phyloP scores from a whole-genome alignment of 2,329 filamentous ascomycete genomes.

The Penicillium sp. region DNA sequence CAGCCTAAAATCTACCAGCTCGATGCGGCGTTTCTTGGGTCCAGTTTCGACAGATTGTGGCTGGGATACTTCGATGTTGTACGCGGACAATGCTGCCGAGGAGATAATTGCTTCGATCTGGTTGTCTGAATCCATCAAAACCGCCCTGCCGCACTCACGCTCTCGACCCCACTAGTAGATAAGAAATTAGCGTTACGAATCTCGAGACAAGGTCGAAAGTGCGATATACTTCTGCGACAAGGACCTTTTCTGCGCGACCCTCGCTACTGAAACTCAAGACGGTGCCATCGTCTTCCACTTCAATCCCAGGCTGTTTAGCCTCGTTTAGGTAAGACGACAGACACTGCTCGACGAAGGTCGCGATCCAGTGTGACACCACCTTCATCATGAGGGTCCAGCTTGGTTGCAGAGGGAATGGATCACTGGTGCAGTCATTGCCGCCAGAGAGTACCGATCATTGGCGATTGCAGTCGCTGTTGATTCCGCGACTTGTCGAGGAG shows the following conservation, averaged over 20 bases:
- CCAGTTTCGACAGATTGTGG: slow-evolving; percentile 17
- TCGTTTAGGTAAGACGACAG: slow-evolving; percentile 21
- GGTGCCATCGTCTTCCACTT: slow-evolving; percentile 35
- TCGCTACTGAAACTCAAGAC: slow-evolving; percentile 31
- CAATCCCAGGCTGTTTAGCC: slow-evolving; percentile 7
- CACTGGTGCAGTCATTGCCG: neutral
- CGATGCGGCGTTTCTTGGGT: slow-evolving; percentile 29
- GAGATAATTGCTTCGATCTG: slow-evolving; percentile 36
- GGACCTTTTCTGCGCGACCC: slow-evolving; percentile 15
- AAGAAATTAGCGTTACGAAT: neutral
- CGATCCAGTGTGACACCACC: slow-evolving; percentile 26
- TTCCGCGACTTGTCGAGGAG: slow-evolving; percentile 7
- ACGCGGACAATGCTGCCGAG: slow-evolving; percentile 24
- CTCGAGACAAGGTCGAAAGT: too few relatives aligned
- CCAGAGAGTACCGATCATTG: neutral
- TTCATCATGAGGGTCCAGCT: too few relatives aligned
- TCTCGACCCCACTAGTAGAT: slow-evolving; percentile 28
- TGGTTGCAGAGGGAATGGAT: neutral
- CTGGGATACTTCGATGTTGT: slow-evolving; percentile 16
- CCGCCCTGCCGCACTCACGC: slow-evolving; percentile 18
- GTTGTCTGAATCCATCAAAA: slow-evolving; percentile 36
- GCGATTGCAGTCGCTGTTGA: too few relatives aligned
- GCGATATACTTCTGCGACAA: slow-evolving; percentile 32
- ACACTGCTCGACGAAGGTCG: slow-evolving; percentile 23
- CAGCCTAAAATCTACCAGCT: slow-evolving; percentile 36